phyloP scores from a whole-genome alignment of 768 basidiomycete species.

The Mycena leptocephala region DNA sequence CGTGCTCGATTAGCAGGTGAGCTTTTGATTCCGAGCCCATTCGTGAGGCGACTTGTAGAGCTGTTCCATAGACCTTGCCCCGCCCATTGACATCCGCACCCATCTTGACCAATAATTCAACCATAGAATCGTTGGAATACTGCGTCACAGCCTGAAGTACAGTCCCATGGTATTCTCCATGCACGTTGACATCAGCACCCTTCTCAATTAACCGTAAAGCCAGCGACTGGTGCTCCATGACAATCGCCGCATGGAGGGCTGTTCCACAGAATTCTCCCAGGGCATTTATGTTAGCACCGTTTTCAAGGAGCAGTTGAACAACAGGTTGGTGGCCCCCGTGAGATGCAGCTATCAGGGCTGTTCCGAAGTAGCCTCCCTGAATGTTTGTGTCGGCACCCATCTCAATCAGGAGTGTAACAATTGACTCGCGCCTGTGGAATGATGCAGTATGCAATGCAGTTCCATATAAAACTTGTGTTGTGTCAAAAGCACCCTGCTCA shows the following conservation, averaged over 20 bases:
- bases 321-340: neutral
- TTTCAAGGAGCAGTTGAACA: neutral
- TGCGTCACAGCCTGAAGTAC: neutral
- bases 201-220: neutral
- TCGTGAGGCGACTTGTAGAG: neutral
- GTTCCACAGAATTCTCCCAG: neutral
- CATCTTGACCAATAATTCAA: neutral
- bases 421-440: too few species aligned
- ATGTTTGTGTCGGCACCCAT: too few species aligned
- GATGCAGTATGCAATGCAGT: too few species aligned
- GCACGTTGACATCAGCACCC: neutral
- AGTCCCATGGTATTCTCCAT: neutral
- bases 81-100: neutral
- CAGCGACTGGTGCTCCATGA: neutral
- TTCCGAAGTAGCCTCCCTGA: too few species aligned
- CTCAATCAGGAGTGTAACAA: too few species aligned
- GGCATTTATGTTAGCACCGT: neutral
- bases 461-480: neutral
- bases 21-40: neutral
- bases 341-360: too few species aligned
- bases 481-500: neutral
- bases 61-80: neutral
- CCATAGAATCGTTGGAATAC: neutral
- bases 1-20: neutral
- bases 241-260: neutral